Evolutionary conservation across 768 basidiomycete species (phyloP), one percentile per base, ranked within the genome.

Genomic region (Tephrocybe sp.): DNA sequence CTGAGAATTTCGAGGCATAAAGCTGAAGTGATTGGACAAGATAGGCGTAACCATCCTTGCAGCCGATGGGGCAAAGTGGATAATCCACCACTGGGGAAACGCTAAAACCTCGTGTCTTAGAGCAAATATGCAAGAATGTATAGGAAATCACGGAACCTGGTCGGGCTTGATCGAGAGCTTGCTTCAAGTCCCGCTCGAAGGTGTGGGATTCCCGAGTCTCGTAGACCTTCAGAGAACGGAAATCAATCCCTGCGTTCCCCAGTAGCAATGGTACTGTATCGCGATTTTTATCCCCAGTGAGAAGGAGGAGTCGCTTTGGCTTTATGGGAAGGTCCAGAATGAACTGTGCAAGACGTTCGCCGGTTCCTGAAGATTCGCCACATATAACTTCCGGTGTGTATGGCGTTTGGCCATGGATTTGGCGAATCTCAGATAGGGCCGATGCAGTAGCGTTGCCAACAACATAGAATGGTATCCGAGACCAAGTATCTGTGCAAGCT

Each of bases 261-360:
- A 93, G 68, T 8, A 84, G 73, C 14, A 55, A 68, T 0, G 80
- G 68, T 1, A 93, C 66, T 0, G 80, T 85, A 55, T 91, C 88
- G 15, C 81, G 74, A 52, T 90, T 92, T 73, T 93, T 95, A 76
- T 94, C 93, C 18, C 92, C 92, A 10, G 84, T 90, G 8, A 96
- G 76, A 63, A 91, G 93, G 5, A 94, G 65, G 42, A 94, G 62
- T 25, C 62, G 73, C 15, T 53, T 57, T 4, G 53, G 59, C 49
- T 50, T 50, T 9, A 57, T 45, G 8, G 64, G 18, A 43, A 75
- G 71, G 0, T 63, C 56, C 39, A 86, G 58, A 54, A 93, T 88
- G 60, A 82, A 88, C 14, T 65, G 69, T 0, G 82, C 88, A 11
- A 92, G 81, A 32, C 75, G 71, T 58, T 84, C 84, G n/a, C 80